Evolutionary conservation across 768 basidiomycete species (phyloP).

Genomic region (Suillus alpinus): DNA sequence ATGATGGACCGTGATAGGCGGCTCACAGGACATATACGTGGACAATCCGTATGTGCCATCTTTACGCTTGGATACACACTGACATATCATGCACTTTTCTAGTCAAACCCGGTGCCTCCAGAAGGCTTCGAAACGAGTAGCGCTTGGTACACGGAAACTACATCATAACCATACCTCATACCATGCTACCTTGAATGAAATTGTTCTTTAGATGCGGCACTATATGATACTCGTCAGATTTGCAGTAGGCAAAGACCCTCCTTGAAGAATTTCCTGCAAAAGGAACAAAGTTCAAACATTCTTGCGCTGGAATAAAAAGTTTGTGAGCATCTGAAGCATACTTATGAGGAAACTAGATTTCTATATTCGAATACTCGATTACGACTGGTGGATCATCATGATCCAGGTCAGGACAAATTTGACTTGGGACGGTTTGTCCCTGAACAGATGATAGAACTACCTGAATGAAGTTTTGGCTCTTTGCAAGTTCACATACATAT

Average conservation of each 20-base stretch:
- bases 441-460: neutral
- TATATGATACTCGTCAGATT: too few species aligned
- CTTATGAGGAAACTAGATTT: neutral
- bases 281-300: neutral
- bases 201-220: neutral
- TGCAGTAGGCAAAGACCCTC: neutral
- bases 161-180: constrained; percentile 25
- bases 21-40: constrained; percentile 82
- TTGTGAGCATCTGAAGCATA: neutral
- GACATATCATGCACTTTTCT: neutral
- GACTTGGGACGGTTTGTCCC: neutral
- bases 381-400: neutral
- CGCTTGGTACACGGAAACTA: constrained; percentile 68
- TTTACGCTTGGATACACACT: neutral
- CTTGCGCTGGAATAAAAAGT: neutral
- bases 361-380: neutral
- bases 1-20: constrained; percentile 92
- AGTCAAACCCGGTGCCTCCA: constrained; percentile 72
- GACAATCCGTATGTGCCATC: constrained; percentile 71
- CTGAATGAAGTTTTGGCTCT: neutral
- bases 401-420: neutral
- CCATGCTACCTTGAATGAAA: neutral
- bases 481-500: neutral
- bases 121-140: constrained; percentile 70
- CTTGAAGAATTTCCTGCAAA: neutral